Percentiles rank a stretch among this genome's conserved stretches.
phyloP scores from a whole-genome alignment of 176 grass and related monocot genomes.

The Cenchrus purpureus region DNA sequence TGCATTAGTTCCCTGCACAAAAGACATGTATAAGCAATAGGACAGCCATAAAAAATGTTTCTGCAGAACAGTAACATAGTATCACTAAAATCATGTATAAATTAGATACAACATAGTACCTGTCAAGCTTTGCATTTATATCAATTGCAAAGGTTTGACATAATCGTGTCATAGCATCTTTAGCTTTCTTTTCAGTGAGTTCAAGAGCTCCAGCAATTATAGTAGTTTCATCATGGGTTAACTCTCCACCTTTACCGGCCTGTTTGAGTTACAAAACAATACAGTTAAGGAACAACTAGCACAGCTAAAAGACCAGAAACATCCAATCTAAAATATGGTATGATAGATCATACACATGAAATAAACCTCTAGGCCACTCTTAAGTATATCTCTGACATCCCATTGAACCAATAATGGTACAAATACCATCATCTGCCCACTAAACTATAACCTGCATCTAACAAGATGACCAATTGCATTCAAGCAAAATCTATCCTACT shows the following conservation, averaged over 20 bases:
- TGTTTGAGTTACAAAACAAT: constrained; percentile 36
- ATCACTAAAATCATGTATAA: neutral
- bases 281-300: constrained; percentile 3
- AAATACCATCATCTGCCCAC: constrained; percentile 10
- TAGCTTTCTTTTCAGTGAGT: constrained; percentile 85
- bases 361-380: neutral
- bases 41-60: neutral
- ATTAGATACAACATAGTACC: constrained; percentile 38
- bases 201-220: constrained; percentile 97
- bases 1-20: constrained; percentile 65
- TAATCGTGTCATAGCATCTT: constrained; percentile 83
- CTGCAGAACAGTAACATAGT: neutral
- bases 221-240: constrained; percentile 98
- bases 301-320: neutral
- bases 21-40: neutral
- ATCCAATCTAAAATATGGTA: neutral
- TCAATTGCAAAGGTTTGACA: constrained; percentile 84
- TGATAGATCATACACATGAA: neutral
- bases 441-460: neutral
- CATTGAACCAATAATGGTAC: neutral
- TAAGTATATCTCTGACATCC: neutral
- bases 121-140: constrained; percentile 87
- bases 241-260: constrained; percentile 97
- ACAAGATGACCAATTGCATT: neutral
- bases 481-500: neutral